Base-by-base conservation (phyloP, 2,329 filamentous ascomycete species). In the Pestalotiopsis sp. region DNA sequence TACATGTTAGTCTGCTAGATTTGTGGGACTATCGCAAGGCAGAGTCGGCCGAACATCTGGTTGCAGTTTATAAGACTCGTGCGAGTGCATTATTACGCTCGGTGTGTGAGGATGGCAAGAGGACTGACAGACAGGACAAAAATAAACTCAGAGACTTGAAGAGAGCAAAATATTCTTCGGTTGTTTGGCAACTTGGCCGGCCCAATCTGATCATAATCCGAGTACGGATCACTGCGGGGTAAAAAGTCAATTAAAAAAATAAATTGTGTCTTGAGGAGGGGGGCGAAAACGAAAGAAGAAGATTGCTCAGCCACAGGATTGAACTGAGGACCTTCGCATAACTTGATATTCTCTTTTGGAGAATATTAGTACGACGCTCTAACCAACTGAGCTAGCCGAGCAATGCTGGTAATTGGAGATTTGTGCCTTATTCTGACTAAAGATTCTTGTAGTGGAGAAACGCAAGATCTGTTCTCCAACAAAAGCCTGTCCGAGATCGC, bases 321-420 rank as follows among this genome's bases (percentile, higher is more conserved):
- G 60, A 63, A 63, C 60, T 63, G 60, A 63, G 60, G 60, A 63
- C 60, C 60, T 63, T 63, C 60, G 60, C 60, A 63, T 63, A 20
- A 63, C 60, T 63, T 63, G 17, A 63, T 63, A 63, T 63, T 61
- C 58, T 40, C 9, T 7, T 4, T 26, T 10, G 9, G 10, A 52
- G 20, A 52, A 61, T 63, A 63, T 63, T 63, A 63, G 60, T 63
- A 63, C 60, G 60, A 63, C 60, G 60, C 60, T 63, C 60, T 63
- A 63, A 63, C 60, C 60, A 63, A 63, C 60, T 63, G 60, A 63
- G 60, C 60, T 63, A 63, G 60, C 60, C 60, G 60, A 63, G 60
- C 60, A 44, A 61, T 44, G 58, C 35, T 35, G 20, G 2, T 58
- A 35, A 24, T 26, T 58, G 56, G 6, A 35, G 4, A 58, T 3